These are phyloP conservation scores for Penicillium hordei DNA, from an alignment of 2,329 filamentous ascomycete genomes.

Conservation along the genomic window DNA sequence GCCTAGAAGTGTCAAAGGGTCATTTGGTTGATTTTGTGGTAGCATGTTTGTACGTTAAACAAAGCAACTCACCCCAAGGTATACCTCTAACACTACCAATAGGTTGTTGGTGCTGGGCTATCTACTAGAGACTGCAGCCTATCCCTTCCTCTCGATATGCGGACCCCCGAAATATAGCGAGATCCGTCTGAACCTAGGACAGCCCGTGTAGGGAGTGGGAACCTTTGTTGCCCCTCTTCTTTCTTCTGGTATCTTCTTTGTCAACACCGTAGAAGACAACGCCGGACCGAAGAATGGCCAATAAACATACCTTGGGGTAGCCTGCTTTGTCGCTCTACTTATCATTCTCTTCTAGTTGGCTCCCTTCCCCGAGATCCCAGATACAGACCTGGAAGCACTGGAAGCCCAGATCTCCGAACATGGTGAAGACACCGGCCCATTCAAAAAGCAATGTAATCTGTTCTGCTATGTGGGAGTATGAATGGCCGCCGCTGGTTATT, in stretches of 20 bases:
- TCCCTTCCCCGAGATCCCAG: slow-evolving; percentile 58
- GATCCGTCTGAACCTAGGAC: slow-evolving; percentile 59
- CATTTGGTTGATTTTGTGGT: slow-evolving; percentile 61
- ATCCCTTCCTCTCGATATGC: slow-evolving; percentile 52
- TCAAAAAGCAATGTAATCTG: slow-evolving; percentile 60
- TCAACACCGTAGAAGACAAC: slow-evolving; percentile 50
- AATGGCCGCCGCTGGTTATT: slow-evolving; percentile 47
- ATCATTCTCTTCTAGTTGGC: slow-evolving; percentile 60
- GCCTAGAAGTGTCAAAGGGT: too few species aligned
- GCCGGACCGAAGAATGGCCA: slow-evolving; percentile 58
- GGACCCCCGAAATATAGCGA: slow-evolving; percentile 61
- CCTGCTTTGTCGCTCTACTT: too few species aligned
- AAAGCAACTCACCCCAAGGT: neutral
- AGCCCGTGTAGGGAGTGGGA: slow-evolving; percentile 59
- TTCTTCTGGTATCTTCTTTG: slow-evolving; percentile 63
- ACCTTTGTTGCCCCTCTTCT: slow-evolving; percentile 61
- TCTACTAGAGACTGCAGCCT: slow-evolving; percentile 60
- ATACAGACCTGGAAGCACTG: slow-evolving; percentile 61
- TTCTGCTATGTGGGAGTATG: slow-evolving; percentile 65
- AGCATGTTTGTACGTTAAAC: slow-evolving; percentile 49
- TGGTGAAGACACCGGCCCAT: slow-evolving; percentile 36
- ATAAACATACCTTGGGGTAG: slow-evolving; percentile 65
- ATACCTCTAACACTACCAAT: neutral
- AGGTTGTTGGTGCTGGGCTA: slow-evolving; percentile 51
- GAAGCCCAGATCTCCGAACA: slow-evolving; percentile 44